Conservation (phyloP, 768 basidiomycete species). For the Suillus cothurnatus region DNA sequence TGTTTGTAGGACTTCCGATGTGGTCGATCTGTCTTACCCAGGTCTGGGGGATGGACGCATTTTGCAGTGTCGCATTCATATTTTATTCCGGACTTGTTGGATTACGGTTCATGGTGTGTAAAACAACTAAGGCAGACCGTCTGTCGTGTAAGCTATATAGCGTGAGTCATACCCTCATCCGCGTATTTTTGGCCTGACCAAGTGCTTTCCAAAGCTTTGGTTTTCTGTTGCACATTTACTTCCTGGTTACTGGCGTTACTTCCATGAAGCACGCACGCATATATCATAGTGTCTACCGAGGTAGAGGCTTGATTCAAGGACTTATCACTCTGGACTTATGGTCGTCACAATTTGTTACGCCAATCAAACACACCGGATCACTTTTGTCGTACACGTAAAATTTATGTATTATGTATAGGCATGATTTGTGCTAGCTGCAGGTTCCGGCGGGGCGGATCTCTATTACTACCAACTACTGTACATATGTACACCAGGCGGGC, state of each 20-base stretch:
- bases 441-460: too few relatives aligned
- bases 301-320: neutral
- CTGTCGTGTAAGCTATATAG: slow-evolving; percentile 34
- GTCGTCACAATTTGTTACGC: neutral
- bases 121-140: slow-evolving; percentile 24
- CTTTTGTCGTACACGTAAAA: neutral
- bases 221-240: slow-evolving; percentile 34
- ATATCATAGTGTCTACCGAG: neutral
- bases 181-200: neutral
- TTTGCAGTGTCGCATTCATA: slow-evolving; percentile 29
- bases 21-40: slow-evolving; percentile 32
- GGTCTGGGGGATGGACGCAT: slow-evolving; percentile 29
- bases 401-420: too few relatives aligned
- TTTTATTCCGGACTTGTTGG: slow-evolving; percentile 28
- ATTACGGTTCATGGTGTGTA: slow-evolving; percentile 27
- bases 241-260: slow-evolving; percentile 32
- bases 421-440: too few relatives aligned
- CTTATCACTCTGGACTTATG: neutral
- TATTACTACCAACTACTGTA: too few relatives aligned
- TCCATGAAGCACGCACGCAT: slow-evolving; percentile 18
- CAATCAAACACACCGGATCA: neutral
- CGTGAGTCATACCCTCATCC: slow-evolving; percentile 18
- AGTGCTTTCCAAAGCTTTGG: slow-evolving; percentile 24
- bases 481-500: too few relatives aligned
- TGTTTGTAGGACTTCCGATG: slow-evolving; percentile 29